Evolutionary conservation across 176 grass and related monocot genomes (phyloP).

Genomic region (Triticum monococcum): DNA sequence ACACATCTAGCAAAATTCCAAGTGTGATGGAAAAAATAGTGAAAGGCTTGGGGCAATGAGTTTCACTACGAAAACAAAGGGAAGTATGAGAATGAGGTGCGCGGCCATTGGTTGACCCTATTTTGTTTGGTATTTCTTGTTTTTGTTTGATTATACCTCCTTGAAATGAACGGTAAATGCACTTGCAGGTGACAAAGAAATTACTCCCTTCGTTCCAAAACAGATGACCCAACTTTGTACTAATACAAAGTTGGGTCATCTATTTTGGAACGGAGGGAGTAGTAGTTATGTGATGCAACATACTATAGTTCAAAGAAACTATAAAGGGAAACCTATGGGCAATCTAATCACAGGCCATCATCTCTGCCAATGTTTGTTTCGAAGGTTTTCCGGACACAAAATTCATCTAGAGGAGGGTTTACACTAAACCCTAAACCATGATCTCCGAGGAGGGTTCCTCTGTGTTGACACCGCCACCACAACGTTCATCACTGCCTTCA

Average conservation of each 20-base stretch:
- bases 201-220: neutral
- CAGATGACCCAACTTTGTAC: too few relatives aligned
- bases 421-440: too few relatives aligned
- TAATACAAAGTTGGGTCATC: too few relatives aligned
- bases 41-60: slow-evolving; percentile 42
- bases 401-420: too few relatives aligned
- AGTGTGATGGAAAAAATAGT: neutral
- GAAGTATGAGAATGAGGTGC: slow-evolving; percentile 43
- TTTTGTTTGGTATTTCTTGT: neutral
- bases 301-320: neutral
- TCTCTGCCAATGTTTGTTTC: neutral
- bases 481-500: too few relatives aligned
- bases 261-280: too few relatives aligned
- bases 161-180: neutral
- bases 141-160: neutral
- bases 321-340: neutral
- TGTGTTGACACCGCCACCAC: too few relatives aligned
- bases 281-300: neutral
- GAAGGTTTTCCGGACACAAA: too few relatives aligned
- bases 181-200: neutral
- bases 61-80: slow-evolving; percentile 45
- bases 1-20: slow-evolving; percentile 19
- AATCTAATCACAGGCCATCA: neutral
- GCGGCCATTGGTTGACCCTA: neutral
- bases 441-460: too few relatives aligned